Evolutionary conservation across 73 alveolate genomes (phyloP), one percentile per base, ranked within the genome.

Genomic region (Paramecium tetraurelia): DNA sequence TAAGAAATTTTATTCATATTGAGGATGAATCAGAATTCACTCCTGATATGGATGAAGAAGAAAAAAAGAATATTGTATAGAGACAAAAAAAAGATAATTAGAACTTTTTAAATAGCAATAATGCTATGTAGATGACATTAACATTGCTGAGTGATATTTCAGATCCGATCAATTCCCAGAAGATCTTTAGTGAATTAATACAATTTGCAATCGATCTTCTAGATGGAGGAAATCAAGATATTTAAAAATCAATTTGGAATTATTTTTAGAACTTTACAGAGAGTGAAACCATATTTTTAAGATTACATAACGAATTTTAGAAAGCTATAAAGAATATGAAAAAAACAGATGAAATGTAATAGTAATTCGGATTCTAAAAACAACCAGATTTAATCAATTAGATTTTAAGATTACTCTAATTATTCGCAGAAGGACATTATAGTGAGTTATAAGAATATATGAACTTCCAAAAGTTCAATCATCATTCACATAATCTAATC

Each of bases 161-260:
- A 77, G 95, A 93, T 41, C 85, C 94, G 0, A 92, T 87, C 18
- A 92, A 40, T 57, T 35, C 92, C 22, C 24, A 76, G 31, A 95
- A 59, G 43, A 92, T 89, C 9, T 93, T 93, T 84, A 50, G 38
- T 5, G 96, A 93, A 44, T 69, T 93, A 58, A 80, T 93, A 29
- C 6, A 58, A 18, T 93, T 93, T 89, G 94, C 90, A 41, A 93
- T 92, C 12, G 90, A 58, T 20, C 57, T 93, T 21, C 93, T 93
- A 16, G 96, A 89, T 36, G 96, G 93, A 40, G 96, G 96, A 22
- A 93, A 93, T 76, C n/a, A 48, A 21, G 93, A 93, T 31, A 92
- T 77, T 1, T 89, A 93, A 80, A 58, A 63, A 50, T 50, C 85
- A 12, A 85, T 93, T 20, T 93, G 92, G 86, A 77, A 71, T 21